Base-by-base conservation (phyloP, 805 yeast species). In the Sugiyamaella mastotermitis region DNA sequence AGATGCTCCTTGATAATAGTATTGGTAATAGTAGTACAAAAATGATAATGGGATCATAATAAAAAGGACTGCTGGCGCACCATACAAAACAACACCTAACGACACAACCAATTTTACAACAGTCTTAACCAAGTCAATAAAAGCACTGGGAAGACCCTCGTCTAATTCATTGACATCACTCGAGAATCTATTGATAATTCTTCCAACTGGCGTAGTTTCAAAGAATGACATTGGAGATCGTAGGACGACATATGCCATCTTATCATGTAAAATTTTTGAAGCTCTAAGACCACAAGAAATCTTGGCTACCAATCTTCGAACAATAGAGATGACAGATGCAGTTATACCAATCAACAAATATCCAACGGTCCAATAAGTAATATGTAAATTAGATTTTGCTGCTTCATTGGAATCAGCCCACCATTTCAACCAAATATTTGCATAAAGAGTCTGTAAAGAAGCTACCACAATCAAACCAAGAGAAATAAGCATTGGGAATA, bases 221-320 rank as follows among this genome's bases (percentile, higher is more conserved):
- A 88, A 88, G 56, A 88, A 88, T 25, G 83, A 71, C 96, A 88
- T 88, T 43, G 97, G 97, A 0, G 96, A 90, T 45, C 87, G 70
- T 42, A 88, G 61, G 5, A 88, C 92, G 33, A 74, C 58, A 9
- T 58, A 60, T 3, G 86, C 77, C 96, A 88, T 87, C 14, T 62
- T 61, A 45, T 78, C 74, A 60, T 88, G 97, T 43, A 86, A 66
- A 17, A 21, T 35, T 16, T 32, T 38, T 1, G 55, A 41, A 10
- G 53, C 55, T 17, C 36, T 33, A 15, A 53, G 30, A 16, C 50
- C 53, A 36, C 54, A 48, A n/a, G 26, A 20, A 9, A 49, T 38
- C 84, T 87, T 80, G 56, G 80, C 69, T 42, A 77, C 66, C 31
- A 78, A 60, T 9, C 79, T 69, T 54, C 82, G 86, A 11, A 64